phyloP scores from a whole-genome alignment of 2,329 filamentous ascomycete genomes.

The Exophiala calicioides region DNA sequence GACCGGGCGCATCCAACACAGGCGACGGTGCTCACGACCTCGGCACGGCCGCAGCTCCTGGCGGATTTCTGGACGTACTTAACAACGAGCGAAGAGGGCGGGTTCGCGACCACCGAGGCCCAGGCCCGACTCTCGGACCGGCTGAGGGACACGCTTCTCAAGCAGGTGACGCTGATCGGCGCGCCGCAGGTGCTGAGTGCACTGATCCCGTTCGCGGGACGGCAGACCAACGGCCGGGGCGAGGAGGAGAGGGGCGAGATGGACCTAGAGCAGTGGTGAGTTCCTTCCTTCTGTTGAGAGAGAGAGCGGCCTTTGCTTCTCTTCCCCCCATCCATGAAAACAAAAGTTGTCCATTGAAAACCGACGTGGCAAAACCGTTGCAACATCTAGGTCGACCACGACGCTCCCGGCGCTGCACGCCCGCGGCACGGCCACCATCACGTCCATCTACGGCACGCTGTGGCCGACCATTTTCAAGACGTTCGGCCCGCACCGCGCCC shows the following conservation, averaged over 20 bases:
- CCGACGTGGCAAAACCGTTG: background rate
- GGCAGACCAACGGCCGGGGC: constrained; percentile 30
- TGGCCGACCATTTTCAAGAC: constrained; percentile 34
- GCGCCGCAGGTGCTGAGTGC: constrained; percentile 37
- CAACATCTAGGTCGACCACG: constrained; percentile 26
- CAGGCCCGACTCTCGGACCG: constrained; percentile 20
- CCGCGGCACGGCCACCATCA: constrained; percentile 35
- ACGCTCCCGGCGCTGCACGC: constrained; percentile 31
- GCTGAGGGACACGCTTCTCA: constrained; percentile 36
- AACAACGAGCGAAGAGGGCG: constrained; percentile 20
- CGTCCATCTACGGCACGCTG: constrained; percentile 36
- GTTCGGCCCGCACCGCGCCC: constrained; percentile 35
- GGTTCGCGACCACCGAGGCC: constrained; percentile 17
- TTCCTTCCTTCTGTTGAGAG: background rate
- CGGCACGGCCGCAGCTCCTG: constrained; percentile 31
- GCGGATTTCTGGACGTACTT: constrained; percentile 35
- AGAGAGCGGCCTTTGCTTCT: background rate
- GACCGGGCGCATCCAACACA: constrained; percentile 6
- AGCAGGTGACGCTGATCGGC: constrained; percentile 37
- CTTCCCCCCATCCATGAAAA: background rate
- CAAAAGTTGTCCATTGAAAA: no score
- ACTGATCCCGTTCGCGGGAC: constrained; percentile 34
- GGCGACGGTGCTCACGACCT: constrained; percentile 34
- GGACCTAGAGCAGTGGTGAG: constrained; percentile 20
- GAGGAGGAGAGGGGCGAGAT: constrained; percentile 15